Percentiles rank a stretch among this genome's conserved stretches.
Evolutionary conservation across 2,329 filamentous ascomycete genomes (phyloP).

Genomic region (Trichoderma sp.): DNA sequence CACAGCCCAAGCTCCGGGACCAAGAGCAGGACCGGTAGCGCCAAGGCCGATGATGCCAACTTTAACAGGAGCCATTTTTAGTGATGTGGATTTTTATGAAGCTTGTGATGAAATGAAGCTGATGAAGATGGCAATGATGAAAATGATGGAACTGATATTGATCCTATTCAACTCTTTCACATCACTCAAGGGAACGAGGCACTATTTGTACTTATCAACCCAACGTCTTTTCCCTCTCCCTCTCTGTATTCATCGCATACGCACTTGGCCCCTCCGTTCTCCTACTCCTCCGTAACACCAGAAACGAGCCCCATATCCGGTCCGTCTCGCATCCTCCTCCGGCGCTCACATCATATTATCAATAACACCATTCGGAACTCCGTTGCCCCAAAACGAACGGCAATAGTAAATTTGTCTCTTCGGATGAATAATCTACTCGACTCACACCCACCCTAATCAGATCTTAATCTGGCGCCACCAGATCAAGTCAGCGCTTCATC

Average conservation of each 20-base stretch:
- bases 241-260: background rate
- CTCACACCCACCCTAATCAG: background rate
- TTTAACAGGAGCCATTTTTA: conserved; percentile 24
- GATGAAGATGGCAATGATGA: background rate
- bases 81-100: background rate
- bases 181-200: too few relatives aligned
- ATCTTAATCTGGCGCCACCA: background rate
- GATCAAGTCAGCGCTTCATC: background rate
- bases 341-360: background rate
- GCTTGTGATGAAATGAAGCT: too few relatives aligned
- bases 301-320: background rate
- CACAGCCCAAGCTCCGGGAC: conserved; percentile 45
- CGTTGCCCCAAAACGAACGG: background rate
- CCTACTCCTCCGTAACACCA: background rate
- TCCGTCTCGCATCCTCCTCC: background rate
- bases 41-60: conserved; percentile 25
- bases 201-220: background rate
- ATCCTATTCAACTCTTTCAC: background rate
- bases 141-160: background rate
- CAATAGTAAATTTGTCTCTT: background rate
- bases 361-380: conserved; percentile 7
- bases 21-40: background rate
- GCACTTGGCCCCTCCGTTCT: too few relatives aligned
- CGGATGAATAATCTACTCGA: background rate
- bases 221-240: background rate